Evolutionary conservation across 306 rosid species (phyloP).

Genomic region (Vigna unguiculata): DNA sequence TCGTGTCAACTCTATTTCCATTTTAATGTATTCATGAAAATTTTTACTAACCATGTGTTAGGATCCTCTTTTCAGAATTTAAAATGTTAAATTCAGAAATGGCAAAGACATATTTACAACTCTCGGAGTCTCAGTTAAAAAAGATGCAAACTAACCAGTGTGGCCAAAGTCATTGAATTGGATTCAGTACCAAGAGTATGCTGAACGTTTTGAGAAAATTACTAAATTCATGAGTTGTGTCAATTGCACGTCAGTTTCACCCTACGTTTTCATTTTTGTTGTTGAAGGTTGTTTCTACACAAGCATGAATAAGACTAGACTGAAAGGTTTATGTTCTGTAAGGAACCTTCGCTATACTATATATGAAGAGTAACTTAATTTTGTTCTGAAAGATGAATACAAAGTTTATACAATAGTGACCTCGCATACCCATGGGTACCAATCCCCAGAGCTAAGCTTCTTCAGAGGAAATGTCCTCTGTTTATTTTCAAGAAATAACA

Average conservation of each 20-base stretch:
- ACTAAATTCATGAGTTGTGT: conserved; percentile 3
- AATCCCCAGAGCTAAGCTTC: conserved; percentile 4
- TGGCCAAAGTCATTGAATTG: conserved; percentile 34
- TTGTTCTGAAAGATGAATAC: not conserved
- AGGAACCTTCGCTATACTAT: not conserved
- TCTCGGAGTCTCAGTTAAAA: not conserved
- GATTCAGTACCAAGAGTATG: conserved; percentile 1
- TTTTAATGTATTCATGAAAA: too few relatives aligned
- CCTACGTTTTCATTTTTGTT: not conserved
- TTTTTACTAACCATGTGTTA: too few relatives aligned
- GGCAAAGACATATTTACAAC: not conserved
- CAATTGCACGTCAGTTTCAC: not conserved
- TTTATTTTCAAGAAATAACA: conserved; percentile 1
- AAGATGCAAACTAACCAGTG: conserved; percentile 2
- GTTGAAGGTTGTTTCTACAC: conserved; percentile 10
- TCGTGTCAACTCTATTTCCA: not conserved
- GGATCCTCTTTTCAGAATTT: too few relatives aligned
- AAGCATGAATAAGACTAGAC: conserved; percentile 16
- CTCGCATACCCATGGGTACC: not conserved
- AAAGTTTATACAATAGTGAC: not conserved
- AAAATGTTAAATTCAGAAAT: not conserved
- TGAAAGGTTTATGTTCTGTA: not conserved
- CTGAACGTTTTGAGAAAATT: conserved; percentile 24
- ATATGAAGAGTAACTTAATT: conserved; percentile 2
- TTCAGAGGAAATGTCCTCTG: not conserved